A percentile compares a stretch with the other conserved stretches of the same genome.
phyloP scores from a whole-genome alignment of 2,329 filamentous ascomycete genomes.

The Botrytis aclada region DNA sequence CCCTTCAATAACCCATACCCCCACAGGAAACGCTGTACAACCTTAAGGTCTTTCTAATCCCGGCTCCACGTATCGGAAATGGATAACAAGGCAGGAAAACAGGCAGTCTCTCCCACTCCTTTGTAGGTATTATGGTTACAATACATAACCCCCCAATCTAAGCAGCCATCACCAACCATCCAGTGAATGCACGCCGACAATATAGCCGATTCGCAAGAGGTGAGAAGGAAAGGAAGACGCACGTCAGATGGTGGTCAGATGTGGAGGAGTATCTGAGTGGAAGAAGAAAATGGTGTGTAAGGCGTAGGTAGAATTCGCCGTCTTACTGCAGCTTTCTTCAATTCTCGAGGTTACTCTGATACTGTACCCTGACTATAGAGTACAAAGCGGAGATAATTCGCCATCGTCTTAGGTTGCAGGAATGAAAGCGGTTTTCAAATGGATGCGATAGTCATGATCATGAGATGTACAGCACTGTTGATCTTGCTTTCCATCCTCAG shows the following conservation, averaged over 20 bases:
- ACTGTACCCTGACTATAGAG: not conserved
- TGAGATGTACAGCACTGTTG: conserved; percentile 3
- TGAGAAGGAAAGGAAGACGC: not conserved
- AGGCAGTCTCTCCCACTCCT: conserved; percentile 7
- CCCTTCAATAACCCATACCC: conserved; percentile 3
- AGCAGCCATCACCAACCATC: not conserved
- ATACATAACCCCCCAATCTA: not conserved
- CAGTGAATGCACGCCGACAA: not conserved
- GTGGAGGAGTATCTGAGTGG: not conserved
- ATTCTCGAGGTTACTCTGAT: conserved; percentile 1
- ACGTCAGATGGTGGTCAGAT: conserved; percentile 13
- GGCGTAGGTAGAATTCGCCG: not conserved
- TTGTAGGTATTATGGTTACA: conserved; percentile 7
- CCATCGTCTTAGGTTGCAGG: not conserved
- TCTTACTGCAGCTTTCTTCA: not conserved
- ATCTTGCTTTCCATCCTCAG: conserved; percentile 2
- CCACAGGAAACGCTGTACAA: conserved; percentile 11
- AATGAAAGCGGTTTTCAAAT: not conserved
- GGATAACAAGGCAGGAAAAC: conserved; percentile 9
- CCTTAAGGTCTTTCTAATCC: not conserved
- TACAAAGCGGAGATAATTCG: conserved; percentile 7
- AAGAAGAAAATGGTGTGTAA: not conserved
- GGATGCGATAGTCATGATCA: not conserved
- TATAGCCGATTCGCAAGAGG: not conserved
- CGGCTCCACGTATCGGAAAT: conserved; percentile 6